These are phyloP conservation scores for Laguncularia racemosa DNA, from an alignment of 345 rosid species.

Conservation along the genomic window DNA sequence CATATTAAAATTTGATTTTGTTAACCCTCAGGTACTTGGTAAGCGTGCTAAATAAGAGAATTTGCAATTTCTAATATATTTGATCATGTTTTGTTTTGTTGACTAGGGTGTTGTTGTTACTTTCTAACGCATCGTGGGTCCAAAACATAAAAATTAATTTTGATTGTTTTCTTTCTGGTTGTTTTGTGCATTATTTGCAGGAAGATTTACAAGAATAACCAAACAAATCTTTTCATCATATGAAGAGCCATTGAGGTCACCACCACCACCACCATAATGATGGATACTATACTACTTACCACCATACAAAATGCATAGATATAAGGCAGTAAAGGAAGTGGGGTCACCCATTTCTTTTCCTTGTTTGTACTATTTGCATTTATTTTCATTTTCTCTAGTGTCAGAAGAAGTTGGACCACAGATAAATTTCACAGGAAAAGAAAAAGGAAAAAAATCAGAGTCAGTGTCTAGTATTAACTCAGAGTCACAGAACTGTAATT, in stretches of 20 bases:
- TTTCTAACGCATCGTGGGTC: too few species aligned
- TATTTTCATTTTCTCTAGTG: conserved; percentile 12
- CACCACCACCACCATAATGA: conserved; percentile 11
- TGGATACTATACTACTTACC: conserved; percentile 29
- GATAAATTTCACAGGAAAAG: conserved; percentile 10
- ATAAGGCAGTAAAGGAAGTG: conserved; percentile 34
- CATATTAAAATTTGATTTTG: not conserved
- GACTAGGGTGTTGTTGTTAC: too few species aligned
- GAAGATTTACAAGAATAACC: conserved; percentile 23
- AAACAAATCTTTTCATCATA: conserved; percentile 20
- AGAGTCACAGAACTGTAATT: conserved; percentile 18
- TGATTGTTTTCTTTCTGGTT: not conserved
- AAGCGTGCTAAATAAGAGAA: too few species aligned
- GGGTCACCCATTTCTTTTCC: conserved; percentile 37
- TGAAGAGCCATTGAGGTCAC: conserved; percentile 29
- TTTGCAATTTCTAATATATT: too few species aligned
- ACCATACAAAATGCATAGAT: conserved; percentile 37
- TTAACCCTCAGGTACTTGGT: too few species aligned
- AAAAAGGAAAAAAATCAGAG: conserved; percentile 9
- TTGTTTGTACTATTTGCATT: conserved; percentile 28
- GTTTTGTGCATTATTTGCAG: conserved; percentile 15
- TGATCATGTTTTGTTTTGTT: too few species aligned
- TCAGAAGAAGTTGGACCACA: conserved; percentile 38
- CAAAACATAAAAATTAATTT: conserved; percentile 1
- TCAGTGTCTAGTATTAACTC: conserved; percentile 27